Base-by-base conservation (phyloP, 2,329 filamentous ascomycete species). In the Hysterium pulicare region DNA sequence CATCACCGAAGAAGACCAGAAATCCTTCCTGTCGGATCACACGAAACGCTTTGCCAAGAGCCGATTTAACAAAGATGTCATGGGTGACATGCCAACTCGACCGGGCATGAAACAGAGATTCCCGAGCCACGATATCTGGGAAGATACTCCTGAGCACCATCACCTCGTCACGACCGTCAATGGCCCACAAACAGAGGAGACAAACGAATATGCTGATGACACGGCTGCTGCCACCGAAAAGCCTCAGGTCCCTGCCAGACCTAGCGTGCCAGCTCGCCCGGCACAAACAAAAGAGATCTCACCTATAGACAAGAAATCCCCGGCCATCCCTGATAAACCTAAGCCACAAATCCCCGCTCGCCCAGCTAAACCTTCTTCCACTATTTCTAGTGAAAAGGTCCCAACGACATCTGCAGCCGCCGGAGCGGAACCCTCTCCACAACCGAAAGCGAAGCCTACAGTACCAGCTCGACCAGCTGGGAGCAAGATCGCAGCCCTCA, bases 41-140 rank as follows among this genome's bases (percentile, higher is more conserved):
- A 69, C 62, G 9, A 70, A 71, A 49, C 70, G 65, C 2, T 87
- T 88, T 62, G 84, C 83, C 19, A 81, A 74, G 50, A 77, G 74
- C 47, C 79, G 79, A 53, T 70, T 81, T 50, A 74, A 76, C 38
- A 71, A 71, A 30, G 71, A 75, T 36, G 72, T 75, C 53, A 73
- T 74, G 45, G 65, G 68, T 6, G 57, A 59, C 9, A n/a, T 66
- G 60, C 3, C 46, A 70, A 76, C 53, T 15, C 73, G 84, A 17
- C 79, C 84, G 4, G 73, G 72, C 13, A 61, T 78, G 53, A 74
- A 81, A 44, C 82, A 84, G 39, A 82, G 89, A 10, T 97, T 97
- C 64, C 91, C 91, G 0, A 95, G 90, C 62, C 82, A 83, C 41
- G 91, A 97, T 67, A 82, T 96, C 32, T 96, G 91, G 91, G 91